These are phyloP conservation scores for Wallacemonas rigidus DNA, from an alignment of 208 protist genomes.

Conservation along the genomic window DNA sequence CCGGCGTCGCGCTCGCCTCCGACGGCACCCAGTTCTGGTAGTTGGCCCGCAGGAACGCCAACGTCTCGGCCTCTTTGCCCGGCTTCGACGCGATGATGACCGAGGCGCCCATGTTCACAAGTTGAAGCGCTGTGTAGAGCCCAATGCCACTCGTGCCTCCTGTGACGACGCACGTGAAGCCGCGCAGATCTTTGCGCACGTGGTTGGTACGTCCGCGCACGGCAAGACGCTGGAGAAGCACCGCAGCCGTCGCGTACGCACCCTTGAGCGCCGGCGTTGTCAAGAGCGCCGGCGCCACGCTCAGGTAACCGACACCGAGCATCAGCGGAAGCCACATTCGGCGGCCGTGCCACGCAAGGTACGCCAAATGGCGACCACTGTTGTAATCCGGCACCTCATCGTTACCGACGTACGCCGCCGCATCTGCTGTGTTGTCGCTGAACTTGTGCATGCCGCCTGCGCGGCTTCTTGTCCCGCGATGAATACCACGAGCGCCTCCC, in stretches of 20 bases:
- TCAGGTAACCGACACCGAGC: conserved; percentile 41
- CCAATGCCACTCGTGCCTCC: conserved; percentile 82
- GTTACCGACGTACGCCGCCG: conserved; percentile 46
- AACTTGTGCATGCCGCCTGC: conserved; percentile 41
- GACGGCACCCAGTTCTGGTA: conserved; percentile 19
- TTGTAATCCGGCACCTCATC: conserved; percentile 75
- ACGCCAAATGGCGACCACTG: conserved; percentile 40
- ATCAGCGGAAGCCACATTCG: conserved; percentile 67
- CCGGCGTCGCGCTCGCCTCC: not conserved
- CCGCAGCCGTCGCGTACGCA: conserved; percentile 45
- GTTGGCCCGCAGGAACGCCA: conserved; percentile 41
- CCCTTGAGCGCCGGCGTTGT: conserved; percentile 34
- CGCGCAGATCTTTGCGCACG: conserved; percentile 55
- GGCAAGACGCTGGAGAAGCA: conserved; percentile 62
- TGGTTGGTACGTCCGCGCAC: conserved; percentile 60
- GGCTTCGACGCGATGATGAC: conserved; percentile 58
- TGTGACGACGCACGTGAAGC: conserved; percentile 68
- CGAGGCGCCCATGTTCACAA: conserved; percentile 64
- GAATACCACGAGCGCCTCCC: not conserved
- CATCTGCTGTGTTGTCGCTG: conserved; percentile 62
- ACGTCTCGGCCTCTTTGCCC: conserved; percentile 51
- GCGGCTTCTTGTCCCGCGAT: not conserved
- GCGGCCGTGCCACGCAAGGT: conserved; percentile 63
- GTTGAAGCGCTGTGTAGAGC: conserved; percentile 69
- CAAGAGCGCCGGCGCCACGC: conserved; percentile 22